Conservation (phyloP, 2,329 filamentous ascomycete species). For the Leptosphaerulina australis region DNA sequence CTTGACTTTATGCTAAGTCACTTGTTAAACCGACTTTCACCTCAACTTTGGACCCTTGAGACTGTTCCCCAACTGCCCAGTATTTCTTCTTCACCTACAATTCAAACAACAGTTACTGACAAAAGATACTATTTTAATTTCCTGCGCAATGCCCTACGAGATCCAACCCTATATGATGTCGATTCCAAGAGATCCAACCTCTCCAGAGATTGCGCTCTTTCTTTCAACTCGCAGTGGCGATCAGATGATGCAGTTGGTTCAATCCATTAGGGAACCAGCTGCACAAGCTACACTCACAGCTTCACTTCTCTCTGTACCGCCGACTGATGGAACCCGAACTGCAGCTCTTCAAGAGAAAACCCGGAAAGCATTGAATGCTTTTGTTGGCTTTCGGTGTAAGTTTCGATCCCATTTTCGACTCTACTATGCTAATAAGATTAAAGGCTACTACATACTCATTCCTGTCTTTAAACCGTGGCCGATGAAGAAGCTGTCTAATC, state of each 20-base stretch:
- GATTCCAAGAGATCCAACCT: slow-evolving; percentile 16
- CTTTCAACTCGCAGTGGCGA: slow-evolving; percentile 21
- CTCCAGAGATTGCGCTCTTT: slow-evolving; percentile 23
- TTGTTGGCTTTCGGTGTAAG: slow-evolving; percentile 47
- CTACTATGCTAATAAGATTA: slow-evolving; percentile 35
- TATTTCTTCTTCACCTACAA: neutral
- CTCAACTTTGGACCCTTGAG: neutral
- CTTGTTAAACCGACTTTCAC: neutral
- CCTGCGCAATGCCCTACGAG: neutral
- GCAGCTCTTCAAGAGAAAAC: slow-evolving; percentile 20
- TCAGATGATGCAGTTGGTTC: slow-evolving; percentile 27
- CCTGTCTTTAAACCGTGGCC: slow-evolving; percentile 52
- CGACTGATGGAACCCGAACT: neutral
- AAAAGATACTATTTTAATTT: neutral
- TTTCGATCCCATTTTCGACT: neutral
- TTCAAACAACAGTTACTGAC: neutral
- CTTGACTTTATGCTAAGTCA: slow-evolving; percentile 15
- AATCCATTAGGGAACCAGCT: slow-evolving; percentile 18
- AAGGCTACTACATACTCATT: slow-evolving; percentile 56
- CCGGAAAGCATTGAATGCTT: slow-evolving; percentile 45
- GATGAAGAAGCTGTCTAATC: slow-evolving; percentile 61
- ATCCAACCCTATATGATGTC: neutral
- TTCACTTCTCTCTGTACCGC: slow-evolving; percentile 13
- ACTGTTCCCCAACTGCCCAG: neutral
- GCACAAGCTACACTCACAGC: slow-evolving; percentile 25